phyloP scores from a whole-genome alignment of 2,329 filamentous ascomycete genomes.

The Emmonsiellopsis sp. region DNA sequence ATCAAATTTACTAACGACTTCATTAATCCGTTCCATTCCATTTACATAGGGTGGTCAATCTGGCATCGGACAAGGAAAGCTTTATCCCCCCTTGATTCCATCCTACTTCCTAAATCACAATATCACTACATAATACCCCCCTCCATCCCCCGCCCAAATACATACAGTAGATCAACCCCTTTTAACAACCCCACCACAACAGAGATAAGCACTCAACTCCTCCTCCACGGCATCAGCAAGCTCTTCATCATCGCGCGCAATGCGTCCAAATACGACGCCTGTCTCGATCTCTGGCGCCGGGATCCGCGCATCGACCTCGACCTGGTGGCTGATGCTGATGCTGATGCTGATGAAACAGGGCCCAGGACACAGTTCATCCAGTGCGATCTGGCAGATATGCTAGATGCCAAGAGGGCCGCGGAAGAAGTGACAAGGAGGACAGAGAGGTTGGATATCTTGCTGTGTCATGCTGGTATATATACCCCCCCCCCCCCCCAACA shows the following conservation, averaged over 20 bases:
- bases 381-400: slow-evolving; percentile 23
- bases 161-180: too few relatives aligned
- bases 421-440: slow-evolving; percentile 14
- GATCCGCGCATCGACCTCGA: slow-evolving; percentile 11
- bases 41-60: slow-evolving; percentile 17
- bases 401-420: slow-evolving; percentile 14
- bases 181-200: not conserved
- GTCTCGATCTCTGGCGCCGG: slow-evolving; percentile 17
- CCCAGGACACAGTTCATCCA: slow-evolving; percentile 16
- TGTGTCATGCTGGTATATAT: slow-evolving; percentile 23
- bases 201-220: slow-evolving; percentile 23
- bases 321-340: not conserved
- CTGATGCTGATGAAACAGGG: slow-evolving; percentile 9
- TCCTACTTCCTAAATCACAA: not conserved
- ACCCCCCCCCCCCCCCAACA: not conserved
- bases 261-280: slow-evolving; percentile 14
- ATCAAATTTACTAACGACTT: not conserved
- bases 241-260: slow-evolving; percentile 21
- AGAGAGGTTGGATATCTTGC: slow-evolving; percentile 21
- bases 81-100: not conserved
- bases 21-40: not conserved
- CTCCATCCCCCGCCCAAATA: too few relatives aligned
- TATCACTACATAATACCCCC: not conserved
- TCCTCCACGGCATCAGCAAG: slow-evolving; percentile 20
- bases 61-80: slow-evolving; percentile 20